A percentile compares a stretch with the other conserved stretches of the same genome.
phyloP scores from a whole-genome alignment of 805 yeast genomes.

The Starmerella potacharoeniae region DNA sequence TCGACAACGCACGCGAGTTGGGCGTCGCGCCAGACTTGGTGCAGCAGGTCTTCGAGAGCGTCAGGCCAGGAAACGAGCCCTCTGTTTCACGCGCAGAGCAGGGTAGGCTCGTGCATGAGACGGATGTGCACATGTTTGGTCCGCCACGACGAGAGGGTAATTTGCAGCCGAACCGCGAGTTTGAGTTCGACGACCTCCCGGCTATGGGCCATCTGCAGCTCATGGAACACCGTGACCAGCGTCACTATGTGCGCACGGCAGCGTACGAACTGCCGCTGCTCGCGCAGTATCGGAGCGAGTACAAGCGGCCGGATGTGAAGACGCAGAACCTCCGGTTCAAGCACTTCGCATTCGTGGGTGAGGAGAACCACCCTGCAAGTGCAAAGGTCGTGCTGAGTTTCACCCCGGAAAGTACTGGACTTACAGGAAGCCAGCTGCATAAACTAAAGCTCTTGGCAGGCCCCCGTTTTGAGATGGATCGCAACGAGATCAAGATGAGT shows the following conservation, averaged over 20 bases:
- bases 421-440: slow-evolving; percentile 45
- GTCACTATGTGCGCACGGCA: slow-evolving; percentile 68
- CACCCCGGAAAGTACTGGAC: slow-evolving; percentile 34
- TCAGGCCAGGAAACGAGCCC: slow-evolving; percentile 2
- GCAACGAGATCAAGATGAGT: slow-evolving; percentile 54
- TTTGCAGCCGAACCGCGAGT: slow-evolving; percentile 25
- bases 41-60: slow-evolving; percentile 23
- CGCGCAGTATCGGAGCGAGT: slow-evolving; percentile 61
- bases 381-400: slow-evolving; percentile 55
- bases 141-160: slow-evolving; percentile 15
- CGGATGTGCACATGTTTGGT: slow-evolving; percentile 23
- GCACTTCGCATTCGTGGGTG: slow-evolving; percentile 66
- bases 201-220: slow-evolving; percentile 60
- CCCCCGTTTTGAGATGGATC: slow-evolving; percentile 54
- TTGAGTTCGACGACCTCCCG: slow-evolving; percentile 54
- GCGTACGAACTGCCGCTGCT: slow-evolving; percentile 88
- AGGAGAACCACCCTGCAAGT: slow-evolving; percentile 50
- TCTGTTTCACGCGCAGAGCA: not conserved
- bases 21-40: slow-evolving; percentile 24
- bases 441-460: slow-evolving; percentile 74
- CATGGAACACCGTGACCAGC: slow-evolving; percentile 59
- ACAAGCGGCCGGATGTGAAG: slow-evolving; percentile 35
- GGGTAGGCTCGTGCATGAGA: slow-evolving; percentile 15
- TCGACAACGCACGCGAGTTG: slow-evolving; percentile 26
- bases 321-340: slow-evolving; percentile 41